Base-by-base conservation (phyloP, 176 grass and related monocot species). In the Triticum dicoccoides region DNA sequence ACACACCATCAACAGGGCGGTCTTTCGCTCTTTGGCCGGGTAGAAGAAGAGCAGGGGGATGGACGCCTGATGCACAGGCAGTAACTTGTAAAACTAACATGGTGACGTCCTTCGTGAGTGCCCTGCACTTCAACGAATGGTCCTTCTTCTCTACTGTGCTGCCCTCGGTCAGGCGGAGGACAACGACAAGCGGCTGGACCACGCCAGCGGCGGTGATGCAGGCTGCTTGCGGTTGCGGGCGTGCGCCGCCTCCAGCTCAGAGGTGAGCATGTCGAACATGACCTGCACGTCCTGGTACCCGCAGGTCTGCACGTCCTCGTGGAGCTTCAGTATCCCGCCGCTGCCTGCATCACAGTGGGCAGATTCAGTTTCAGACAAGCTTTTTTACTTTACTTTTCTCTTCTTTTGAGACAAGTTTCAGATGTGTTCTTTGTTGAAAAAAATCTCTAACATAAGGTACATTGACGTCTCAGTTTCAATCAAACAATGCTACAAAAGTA, bases 211-310 rank as follows among this genome's bases (percentile, higher is more conserved):
- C 5, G 70, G 70, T 15, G 83, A 32, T 75, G 69, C 32, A 9
- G 27, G 73, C 32, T 35, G 51, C 73, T 88, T 90, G 15, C 65
- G 23, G 52, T 88, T 90, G 15, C 65, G 23, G 52, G 62, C 44
- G 10, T 80, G 61, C 11, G 84, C 77, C 11, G 87, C 92, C 87
- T 93, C 87, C 61, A 90, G 82, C 73, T 92, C 93, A 9, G 91
- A 92, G 39, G 89, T 93, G 67, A 98, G 67, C 81, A 98, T 98
- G 64, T 98, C 93, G 83, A 94, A 98, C 89, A 98, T 91, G 74
- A 98, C 89, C 62, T 98, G 93, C 83, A 98, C 95, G 78, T 98
- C 95, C 71, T 93, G 77, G 87, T 98, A 95, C 54, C 76, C 93
- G 20, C 95, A 98, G 24, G 68, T 98, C 80, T 92, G 87, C 58